Evolutionary conservation across 208 protist species (phyloP).

Genomic region (Porcisia deanei): DNA sequence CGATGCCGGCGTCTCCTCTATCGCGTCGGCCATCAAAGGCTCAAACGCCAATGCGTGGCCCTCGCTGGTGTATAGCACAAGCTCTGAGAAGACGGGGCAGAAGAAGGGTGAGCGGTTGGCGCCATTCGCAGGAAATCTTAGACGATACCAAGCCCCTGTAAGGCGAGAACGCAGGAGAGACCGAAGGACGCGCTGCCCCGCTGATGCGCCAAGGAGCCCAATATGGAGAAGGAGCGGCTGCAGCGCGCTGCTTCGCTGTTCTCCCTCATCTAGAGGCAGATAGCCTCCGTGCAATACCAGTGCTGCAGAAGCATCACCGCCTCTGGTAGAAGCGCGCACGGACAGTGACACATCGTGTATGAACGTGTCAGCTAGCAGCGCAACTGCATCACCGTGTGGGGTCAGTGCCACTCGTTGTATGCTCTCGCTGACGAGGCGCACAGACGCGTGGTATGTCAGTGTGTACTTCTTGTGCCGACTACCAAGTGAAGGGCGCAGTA

Average conservation of each 20-base stretch:
- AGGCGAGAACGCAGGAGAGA: constrained; percentile 16
- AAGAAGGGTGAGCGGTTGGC: background rate
- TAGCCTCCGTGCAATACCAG: constrained; percentile 23
- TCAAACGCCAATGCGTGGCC: constrained; percentile 23
- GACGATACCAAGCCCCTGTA: constrained; percentile 19
- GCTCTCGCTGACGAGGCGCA: constrained; percentile 22
- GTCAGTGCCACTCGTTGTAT: constrained; percentile 16
- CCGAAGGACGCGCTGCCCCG: constrained; percentile 10
- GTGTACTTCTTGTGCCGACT: background rate
- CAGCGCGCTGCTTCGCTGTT: constrained; percentile 8
- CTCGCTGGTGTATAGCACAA: constrained; percentile 15
- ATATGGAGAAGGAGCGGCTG: constrained; percentile 20
- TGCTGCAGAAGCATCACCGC: background rate
- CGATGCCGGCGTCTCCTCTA: too few species aligned
- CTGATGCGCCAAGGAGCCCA: constrained; percentile 10
- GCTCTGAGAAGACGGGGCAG: constrained; percentile 2
- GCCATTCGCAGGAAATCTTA: background rate
- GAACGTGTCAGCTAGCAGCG: constrained; percentile 13
- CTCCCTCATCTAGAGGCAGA: background rate
- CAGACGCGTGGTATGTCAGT: constrained; percentile 5
- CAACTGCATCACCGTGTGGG: constrained; percentile 13
- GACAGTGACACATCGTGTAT: background rate
- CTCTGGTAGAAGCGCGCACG: too few species aligned
- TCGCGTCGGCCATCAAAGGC: background rate
- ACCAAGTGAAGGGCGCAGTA: constrained; percentile 18